Percentiles rank a stretch among this genome's conserved stretches.
Evolutionary conservation across 345 rosid species (phyloP).

Genomic region (thale cress (Arabidopsis thaliana)): DNA sequence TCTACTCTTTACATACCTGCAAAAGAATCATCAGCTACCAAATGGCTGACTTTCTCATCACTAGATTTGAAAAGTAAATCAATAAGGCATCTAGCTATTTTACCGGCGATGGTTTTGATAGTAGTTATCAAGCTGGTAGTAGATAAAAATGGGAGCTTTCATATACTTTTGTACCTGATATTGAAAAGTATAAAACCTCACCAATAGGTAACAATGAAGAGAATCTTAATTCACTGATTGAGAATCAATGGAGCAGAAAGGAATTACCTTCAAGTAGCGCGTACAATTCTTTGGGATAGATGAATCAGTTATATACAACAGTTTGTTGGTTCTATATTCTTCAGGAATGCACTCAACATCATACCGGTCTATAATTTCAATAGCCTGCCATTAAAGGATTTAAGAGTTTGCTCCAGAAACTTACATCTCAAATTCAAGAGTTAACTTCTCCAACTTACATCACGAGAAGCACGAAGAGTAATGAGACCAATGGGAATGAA

Average conservation of each 20-base stretch:
- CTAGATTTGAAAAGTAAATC: slow-evolving; percentile 5
- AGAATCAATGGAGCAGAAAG: slow-evolving; percentile 29
- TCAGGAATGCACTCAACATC: slow-evolving; percentile 76
- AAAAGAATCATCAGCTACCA: slow-evolving; percentile 9
- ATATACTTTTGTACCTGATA: slow-evolving; percentile 68
- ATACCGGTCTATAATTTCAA: slow-evolving; percentile 72
- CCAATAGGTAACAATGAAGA: slow-evolving; percentile 24
- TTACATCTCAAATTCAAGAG: slow-evolving; percentile 15
- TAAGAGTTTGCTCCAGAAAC: neutral
- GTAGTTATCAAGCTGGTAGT: slow-evolving; percentile 88
- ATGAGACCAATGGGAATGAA: slow-evolving; percentile 70
- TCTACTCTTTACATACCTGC: slow-evolving; percentile 87
- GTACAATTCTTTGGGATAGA: slow-evolving; percentile 71
- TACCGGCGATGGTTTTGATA: slow-evolving; percentile 89
- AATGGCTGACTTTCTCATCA: slow-evolving; percentile 12
- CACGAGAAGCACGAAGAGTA: slow-evolving; percentile 67
- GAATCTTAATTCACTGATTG: neutral
- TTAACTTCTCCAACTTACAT: slow-evolving; percentile 45
- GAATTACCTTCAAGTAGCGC: slow-evolving; percentile 60
- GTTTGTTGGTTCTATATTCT: slow-evolving; percentile 55
- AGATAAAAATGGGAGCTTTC: slow-evolving; percentile 85
- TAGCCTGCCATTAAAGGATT: slow-evolving; percentile 56
- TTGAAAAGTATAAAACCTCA: neutral
- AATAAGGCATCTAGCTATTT: slow-evolving; percentile 13
- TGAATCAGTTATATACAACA: slow-evolving; percentile 61